Evolutionary conservation across 2,329 filamentous ascomycete species (phyloP), one percentile per base, ranked within the genome.

Genomic region (Microascus cirrosus): DNA sequence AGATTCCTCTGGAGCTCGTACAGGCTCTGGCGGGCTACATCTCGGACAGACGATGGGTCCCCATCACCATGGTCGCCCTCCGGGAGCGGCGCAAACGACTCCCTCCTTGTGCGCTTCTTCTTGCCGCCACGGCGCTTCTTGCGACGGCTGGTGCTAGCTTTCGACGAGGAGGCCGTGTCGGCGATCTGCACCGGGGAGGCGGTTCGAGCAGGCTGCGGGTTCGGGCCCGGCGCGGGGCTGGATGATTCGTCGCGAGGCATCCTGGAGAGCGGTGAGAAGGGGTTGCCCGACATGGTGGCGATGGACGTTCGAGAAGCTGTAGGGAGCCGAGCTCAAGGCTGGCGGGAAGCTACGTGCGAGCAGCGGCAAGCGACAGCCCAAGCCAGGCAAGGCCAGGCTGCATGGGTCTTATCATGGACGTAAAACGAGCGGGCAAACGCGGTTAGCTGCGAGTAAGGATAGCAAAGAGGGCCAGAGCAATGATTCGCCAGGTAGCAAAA

Each of bases 61-160:
- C 68, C 68, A 51, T 66, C 65, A 7, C 64, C 60, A 3, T 28
- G 39, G 2, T 53, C 10, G 1, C 55, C 57, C 12, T 48, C 48
- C 11, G 32, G 57, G 1, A 55, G 73, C 18, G 80, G 77, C 25
- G 88, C 86, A 67, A 96, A 96, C 10, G 90, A 95, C 74, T 89
- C 89, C 61, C 89, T 82, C 62, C 90, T 82, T 61, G 83, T 73
- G 60, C 83, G 84, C 71, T 87, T 88, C 74, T 90, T 91, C 77
- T 86, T 92, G 42, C 88, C 87, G 35, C 83, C 85, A 52, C 89
- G 83, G 69, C 90, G 86, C 64, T 84, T 86, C 67, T 86, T 88
- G 68, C 59, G 58, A 24, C 72, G 67, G 70, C 50, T 25, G 18
- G 55, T n/a, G 48, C 20, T 39, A 15, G 10, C 20, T 25, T 90